Percentiles rank a stretch among this genome's conserved stretches.
Evolutionary conservation across 192 early-diverging fungal genomes (phyloP).

Genomic region (Piromyces sp.): DNA sequence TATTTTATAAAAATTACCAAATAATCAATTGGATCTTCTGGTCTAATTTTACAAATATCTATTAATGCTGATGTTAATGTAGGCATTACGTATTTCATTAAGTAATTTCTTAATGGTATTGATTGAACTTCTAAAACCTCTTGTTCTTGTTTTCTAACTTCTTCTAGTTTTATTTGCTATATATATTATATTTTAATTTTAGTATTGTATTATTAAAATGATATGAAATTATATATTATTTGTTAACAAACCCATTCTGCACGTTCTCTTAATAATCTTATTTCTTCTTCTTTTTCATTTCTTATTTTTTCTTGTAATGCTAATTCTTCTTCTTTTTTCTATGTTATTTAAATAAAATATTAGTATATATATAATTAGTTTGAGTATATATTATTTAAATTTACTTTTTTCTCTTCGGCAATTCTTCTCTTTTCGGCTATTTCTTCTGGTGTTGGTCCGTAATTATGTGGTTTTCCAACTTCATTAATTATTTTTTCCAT

Average conservation of each 20-base stretch:
- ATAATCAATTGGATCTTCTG: slow-evolving; percentile 44
- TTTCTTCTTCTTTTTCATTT: slow-evolving; percentile 31
- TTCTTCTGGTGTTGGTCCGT: slow-evolving; percentile 34
- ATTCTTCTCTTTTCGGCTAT: slow-evolving; percentile 22
- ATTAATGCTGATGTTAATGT: slow-evolving; percentile 40
- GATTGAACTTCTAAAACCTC: slow-evolving; percentile 43
- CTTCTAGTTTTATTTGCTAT: slow-evolving; percentile 29
- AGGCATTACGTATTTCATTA: slow-evolving; percentile 45
- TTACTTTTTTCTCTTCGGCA: slow-evolving; percentile 21
- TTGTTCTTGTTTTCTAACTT: slow-evolving; percentile 42
- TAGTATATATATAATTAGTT: too few species aligned
- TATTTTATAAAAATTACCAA: too few species aligned
- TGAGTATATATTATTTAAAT: too few species aligned
- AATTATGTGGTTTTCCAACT: slow-evolving; percentile 36
- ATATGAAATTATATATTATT: too few species aligned
- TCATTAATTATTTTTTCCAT: slow-evolving; percentile 18
- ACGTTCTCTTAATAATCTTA: slow-evolving; percentile 28
- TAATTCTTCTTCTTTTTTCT: slow-evolving; percentile 18
- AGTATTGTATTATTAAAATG: too few species aligned
- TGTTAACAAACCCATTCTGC: slow-evolving; percentile 27
- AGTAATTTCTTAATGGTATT: slow-evolving; percentile 35
- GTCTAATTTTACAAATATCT: slow-evolving; percentile 39
- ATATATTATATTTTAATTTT: not conserved
- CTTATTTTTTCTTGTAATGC: slow-evolving; percentile 24
- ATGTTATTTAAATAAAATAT: not conserved